Evolutionary conservation across 1,284 basidiomycete species (phyloP).

Genomic region (Prillingera fragicola): DNA sequence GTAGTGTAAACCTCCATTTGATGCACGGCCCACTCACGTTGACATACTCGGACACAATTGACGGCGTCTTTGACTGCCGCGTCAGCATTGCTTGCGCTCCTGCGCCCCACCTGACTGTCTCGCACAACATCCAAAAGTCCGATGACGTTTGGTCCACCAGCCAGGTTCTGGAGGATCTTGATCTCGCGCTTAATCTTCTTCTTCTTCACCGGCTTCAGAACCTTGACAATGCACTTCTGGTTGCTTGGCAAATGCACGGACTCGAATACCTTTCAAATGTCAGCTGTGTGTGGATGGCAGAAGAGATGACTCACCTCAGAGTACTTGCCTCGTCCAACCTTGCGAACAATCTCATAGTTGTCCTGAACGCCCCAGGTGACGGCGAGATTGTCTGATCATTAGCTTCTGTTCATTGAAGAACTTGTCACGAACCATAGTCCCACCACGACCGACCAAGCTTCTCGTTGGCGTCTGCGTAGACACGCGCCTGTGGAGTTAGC

Average conservation of each 20-base stretch:
- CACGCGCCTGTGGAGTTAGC: conserved; percentile 46
- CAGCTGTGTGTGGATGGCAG: not conserved
- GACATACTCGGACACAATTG: conserved; percentile 96
- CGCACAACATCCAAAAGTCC: conserved; percentile 88
- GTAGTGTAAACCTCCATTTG: not conserved
- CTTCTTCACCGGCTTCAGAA: conserved; percentile 98
- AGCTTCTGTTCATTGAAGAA: too few relatives aligned
- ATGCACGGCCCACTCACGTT: conserved; percentile 52
- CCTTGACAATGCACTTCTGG: conserved; percentile 97
- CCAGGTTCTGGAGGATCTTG: conserved; percentile 95
- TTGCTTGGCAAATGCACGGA: conserved; percentile 88
- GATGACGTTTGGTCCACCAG: conserved; percentile 87
- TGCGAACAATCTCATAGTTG: conserved; percentile 96
- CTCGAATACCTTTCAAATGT: conserved; percentile 81
- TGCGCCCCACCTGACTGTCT: conserved; percentile 55
- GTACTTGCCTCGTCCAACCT: conserved; percentile 94
- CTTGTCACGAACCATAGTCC: conserved; percentile 57
- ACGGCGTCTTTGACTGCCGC: conserved; percentile 84
- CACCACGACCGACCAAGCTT: conserved; percentile 56
- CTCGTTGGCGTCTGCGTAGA: conserved; percentile 58
- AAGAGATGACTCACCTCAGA: conserved; percentile 64
- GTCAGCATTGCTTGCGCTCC: conserved; percentile 1
- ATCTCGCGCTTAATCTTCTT: conserved; percentile 99
- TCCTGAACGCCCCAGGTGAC: conserved; percentile 95
- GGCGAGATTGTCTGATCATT: conserved; percentile 81